Conservation (phyloP, 2,329 filamentous ascomycete species). For the Alternaria ethzedia region DNA sequence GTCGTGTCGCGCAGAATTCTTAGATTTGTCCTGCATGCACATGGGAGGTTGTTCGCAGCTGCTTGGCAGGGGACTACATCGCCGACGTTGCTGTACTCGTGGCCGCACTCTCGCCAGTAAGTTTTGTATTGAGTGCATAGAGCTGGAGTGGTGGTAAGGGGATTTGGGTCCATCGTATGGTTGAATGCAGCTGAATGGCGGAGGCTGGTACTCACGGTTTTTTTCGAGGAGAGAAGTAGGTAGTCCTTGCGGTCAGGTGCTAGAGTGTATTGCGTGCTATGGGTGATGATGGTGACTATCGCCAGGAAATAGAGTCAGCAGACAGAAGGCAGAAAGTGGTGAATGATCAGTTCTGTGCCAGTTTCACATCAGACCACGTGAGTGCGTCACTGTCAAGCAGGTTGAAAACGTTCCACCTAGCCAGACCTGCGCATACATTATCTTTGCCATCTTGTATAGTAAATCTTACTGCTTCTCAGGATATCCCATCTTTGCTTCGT, state of each 20-base stretch:
- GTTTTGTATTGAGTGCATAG: neutral
- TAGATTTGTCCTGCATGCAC: neutral
- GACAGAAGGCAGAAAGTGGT: neutral
- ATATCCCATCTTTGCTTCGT: constrained; percentile 33
- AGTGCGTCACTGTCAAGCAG: neutral
- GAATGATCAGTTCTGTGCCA: neutral
- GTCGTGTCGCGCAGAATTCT: neutral
- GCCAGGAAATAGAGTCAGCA: neutral
- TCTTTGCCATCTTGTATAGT: neutral
- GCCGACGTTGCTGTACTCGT: neutral
- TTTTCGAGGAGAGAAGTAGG: neutral
- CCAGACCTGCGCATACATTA: neutral
- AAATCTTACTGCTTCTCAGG: constrained; percentile 15
- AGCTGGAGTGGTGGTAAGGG: neutral
- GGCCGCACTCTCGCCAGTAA: neutral
- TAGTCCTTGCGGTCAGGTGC: neutral
- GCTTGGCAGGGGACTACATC: neutral
- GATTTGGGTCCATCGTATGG: neutral
- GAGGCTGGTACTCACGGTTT: neutral
- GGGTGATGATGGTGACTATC: neutral
- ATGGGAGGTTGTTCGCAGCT: neutral
- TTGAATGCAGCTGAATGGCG: neutral
- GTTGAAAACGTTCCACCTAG: neutral
- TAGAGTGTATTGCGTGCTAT: neutral
- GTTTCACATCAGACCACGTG: neutral